Base-by-base conservation (phyloP, 2,329 filamentous ascomycete genomes). In the Drechmeria coniospora region DNA sequence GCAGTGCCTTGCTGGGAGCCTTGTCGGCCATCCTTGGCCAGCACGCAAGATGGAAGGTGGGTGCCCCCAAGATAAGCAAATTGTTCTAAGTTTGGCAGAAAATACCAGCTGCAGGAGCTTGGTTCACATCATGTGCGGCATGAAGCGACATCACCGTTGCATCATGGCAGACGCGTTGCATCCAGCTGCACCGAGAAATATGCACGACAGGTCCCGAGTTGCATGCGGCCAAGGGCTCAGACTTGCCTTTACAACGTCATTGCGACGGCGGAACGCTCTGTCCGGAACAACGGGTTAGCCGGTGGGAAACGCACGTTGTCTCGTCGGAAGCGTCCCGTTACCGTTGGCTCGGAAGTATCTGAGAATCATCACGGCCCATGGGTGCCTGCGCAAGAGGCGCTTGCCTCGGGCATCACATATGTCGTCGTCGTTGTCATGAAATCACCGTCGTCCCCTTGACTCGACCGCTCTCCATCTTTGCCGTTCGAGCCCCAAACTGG, bases 401-500 rank as follows among this genome's bases (percentile, higher is more conserved):
- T 28, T 18, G 21, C 19, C 13, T 21, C 23, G 13, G 2, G 7
- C 29, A 34, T 16, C 10, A 6, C 7, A 9, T 11, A 6, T 11
- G n/a, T n/a, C n/a, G n/a, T n/a, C n/a, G n/a, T n/a, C 21, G 14
- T 63, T 41, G 64, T 11, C 57, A 53, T 10, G 40, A 40, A 34
- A 76, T 60, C 6, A 68, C 41, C 25, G 72, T 67, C 4, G 79
- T 83, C 1, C 79, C 79, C 42, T 78, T 83, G 9, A 67, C 67
- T 42, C 61, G 70, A 4, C 71, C 67, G 31, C 58, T 68, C 45
- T 83, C 75, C 74, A 87, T 86, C 57, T 86, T 90, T 10, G 81
- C 81, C 4, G 80, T 86, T 39, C 79, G 63, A 3, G 81, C 73
- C 10, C 81, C 81, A 44, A 90, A 90, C 51, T 90, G 81, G 32